phyloP scores from a whole-genome alignment of 2,329 filamentous ascomycete species.

The Aspergillus fumigatiaffinis region DNA sequence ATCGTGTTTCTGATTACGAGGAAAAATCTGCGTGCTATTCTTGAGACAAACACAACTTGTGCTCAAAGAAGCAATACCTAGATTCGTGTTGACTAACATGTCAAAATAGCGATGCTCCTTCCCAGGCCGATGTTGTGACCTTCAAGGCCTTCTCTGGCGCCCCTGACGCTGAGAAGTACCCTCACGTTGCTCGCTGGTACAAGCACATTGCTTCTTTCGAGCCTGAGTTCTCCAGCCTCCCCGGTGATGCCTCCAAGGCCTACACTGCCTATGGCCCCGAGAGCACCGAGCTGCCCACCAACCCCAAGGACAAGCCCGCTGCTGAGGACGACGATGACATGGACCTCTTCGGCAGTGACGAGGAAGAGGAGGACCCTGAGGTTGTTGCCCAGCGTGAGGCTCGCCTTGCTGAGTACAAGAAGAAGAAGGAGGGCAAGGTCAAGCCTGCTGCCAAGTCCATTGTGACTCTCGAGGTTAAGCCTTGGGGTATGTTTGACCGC shows the following conservation, averaged over 20 bases:
- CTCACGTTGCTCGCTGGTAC: slow-evolving; percentile 95
- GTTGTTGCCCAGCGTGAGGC: slow-evolving; percentile 79
- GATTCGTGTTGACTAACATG: slow-evolving; percentile 11
- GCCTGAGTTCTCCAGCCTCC: slow-evolving; percentile 84
- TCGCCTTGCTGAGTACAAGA: slow-evolving; percentile 86
- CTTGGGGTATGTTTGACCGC: slow-evolving; percentile 73
- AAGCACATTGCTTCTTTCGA: slow-evolving; percentile 95
- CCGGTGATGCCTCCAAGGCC: slow-evolving; percentile 84
- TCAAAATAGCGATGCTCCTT: slow-evolving; percentile 57
- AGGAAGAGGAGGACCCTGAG: slow-evolving; percentile 91
- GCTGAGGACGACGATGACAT: slow-evolving; percentile 78
- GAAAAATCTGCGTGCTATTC: slow-evolving; percentile 12
- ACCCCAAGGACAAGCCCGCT: slow-evolving; percentile 78
- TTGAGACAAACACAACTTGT: slow-evolving; percentile 1
- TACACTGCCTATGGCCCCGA: slow-evolving; percentile 92
- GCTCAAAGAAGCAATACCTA: slow-evolving; percentile 3
- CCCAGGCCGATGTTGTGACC: slow-evolving; percentile 92
- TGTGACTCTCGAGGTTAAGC: slow-evolving; percentile 95
- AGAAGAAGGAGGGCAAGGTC: slow-evolving; percentile 92
- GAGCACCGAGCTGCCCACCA: slow-evolving; percentile 68
- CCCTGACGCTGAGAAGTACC: slow-evolving; percentile 82
- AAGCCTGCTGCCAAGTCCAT: slow-evolving; percentile 95
- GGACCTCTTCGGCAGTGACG: slow-evolving; percentile 89
- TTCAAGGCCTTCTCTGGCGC: slow-evolving; percentile 81
- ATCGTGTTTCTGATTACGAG: slow-evolving; percentile 68